Percentiles rank a stretch among this genome's conserved stretches.
Conservation (phyloP, 169 alveolate genomes). For the Theileria equi region DNA sequence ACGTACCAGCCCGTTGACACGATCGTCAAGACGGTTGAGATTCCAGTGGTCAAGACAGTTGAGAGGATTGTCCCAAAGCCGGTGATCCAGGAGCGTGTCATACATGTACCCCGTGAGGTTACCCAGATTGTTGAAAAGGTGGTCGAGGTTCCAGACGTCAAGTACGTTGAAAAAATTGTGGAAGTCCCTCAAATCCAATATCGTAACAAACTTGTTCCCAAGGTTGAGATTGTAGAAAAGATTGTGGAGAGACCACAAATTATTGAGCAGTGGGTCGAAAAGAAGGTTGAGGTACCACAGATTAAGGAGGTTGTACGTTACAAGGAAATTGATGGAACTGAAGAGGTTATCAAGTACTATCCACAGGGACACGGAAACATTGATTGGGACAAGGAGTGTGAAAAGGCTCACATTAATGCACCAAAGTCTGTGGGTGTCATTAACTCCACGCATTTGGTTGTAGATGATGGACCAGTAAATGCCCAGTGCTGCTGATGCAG, state of each 20-base stretch:
- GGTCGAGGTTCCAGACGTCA: conserved; percentile 84
- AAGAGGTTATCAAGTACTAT: conserved; percentile 80
- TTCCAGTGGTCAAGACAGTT: conserved; percentile 76
- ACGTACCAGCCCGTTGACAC: conserved; percentile 87
- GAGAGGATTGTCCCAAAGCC: conserved; percentile 77
- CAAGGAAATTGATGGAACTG: conserved; percentile 82
- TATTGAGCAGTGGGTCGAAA: conserved; percentile 82
- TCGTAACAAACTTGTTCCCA: conserved; percentile 79
- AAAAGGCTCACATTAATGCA: conserved; percentile 49
- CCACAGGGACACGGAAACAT: conserved; percentile 75
- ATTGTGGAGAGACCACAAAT: conserved; percentile 79
- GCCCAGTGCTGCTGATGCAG: conserved; percentile 12
- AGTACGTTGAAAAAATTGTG: conserved; percentile 80
- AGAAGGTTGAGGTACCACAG: conserved; percentile 81
- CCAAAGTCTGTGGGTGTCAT: neutral
- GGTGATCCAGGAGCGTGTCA: conserved; percentile 78
- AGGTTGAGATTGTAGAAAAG: conserved; percentile 81
- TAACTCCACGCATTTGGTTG: neutral
- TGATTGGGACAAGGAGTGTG: conserved; percentile 79
- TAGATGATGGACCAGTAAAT: conserved; percentile 15
- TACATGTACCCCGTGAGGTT: conserved; percentile 82
- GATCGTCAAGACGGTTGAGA: conserved; percentile 75
- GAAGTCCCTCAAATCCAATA: conserved; percentile 84
- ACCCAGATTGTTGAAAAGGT: conserved; percentile 84
- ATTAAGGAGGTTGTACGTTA: conserved; percentile 84